Conservation (phyloP, 106 monocot genomes). For the Chionographis japonica region DNA sequence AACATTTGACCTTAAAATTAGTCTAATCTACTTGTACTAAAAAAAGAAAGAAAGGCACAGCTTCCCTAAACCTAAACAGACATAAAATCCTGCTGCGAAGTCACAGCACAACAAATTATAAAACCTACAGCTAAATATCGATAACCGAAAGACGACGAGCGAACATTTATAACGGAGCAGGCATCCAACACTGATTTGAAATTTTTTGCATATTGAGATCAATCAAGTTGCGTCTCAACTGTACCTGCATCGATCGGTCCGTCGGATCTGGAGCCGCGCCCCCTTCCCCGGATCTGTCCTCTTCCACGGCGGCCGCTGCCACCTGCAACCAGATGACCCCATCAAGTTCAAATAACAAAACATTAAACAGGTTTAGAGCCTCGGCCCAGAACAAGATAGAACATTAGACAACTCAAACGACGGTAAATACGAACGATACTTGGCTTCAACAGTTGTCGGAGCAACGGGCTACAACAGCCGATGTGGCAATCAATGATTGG, state of each 20-base stretch:
- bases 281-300: conserved; percentile 21
- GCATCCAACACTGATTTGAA: conserved; percentile 1
- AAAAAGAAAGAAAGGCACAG: background rate
- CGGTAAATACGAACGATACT: too few relatives aligned
- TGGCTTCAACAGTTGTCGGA: too few relatives aligned
- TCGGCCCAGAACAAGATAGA: too few relatives aligned
- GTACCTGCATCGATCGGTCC: conserved; percentile 12
- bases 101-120: background rate
- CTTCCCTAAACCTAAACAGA: background rate
- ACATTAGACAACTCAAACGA: too few relatives aligned
- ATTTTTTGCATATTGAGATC: background rate
- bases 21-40: conserved; percentile 10
- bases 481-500: too few relatives aligned
- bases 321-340: conserved; percentile 10
- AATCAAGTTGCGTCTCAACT: conserved; percentile 2
- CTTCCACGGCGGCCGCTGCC: conserved; percentile 21
- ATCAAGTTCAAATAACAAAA: background rate
- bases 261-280: conserved; percentile 11
- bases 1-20: conserved; percentile 14
- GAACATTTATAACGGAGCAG: conserved; percentile 11
- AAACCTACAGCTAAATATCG: background rate
- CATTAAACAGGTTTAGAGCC: too few relatives aligned
- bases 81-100: background rate
- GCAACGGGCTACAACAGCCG: too few relatives aligned
- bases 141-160: background rate